These are phyloP conservation scores for Alternaria dauci DNA, from an alignment of 2,329 filamentous ascomycete species.

Conservation along the genomic window DNA sequence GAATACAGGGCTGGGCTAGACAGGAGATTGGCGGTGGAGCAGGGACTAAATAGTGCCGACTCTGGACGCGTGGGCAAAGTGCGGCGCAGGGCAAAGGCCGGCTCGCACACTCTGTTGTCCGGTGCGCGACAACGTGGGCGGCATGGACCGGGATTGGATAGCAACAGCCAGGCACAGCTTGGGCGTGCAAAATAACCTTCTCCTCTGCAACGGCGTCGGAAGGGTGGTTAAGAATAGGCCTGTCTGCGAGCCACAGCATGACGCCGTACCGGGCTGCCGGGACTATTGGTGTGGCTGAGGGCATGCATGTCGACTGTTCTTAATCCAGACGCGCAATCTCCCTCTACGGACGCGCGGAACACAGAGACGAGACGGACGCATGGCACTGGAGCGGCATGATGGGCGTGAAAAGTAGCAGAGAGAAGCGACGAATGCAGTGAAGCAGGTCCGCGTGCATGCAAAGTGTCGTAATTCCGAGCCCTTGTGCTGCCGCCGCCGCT, in stretches of 20 bases:
- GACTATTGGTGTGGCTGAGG: slow-evolving; percentile 24
- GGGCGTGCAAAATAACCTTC: slow-evolving; percentile 1
- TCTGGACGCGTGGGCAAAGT: neutral
- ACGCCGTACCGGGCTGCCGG: slow-evolving; percentile 18
- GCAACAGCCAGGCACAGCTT: neutral
- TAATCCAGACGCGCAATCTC: slow-evolving; percentile 30
- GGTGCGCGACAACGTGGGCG: slow-evolving; percentile 5
- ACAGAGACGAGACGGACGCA: neutral
- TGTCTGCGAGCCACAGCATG: slow-evolving; percentile 20
- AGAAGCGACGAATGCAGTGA: neutral
- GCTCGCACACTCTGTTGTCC: slow-evolving; percentile 8
- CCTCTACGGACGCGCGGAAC: slow-evolving; percentile 11
- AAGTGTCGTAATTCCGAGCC: neutral
- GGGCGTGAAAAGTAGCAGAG: neutral
- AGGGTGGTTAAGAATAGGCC: slow-evolving; percentile 10
- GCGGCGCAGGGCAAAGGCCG: slow-evolving; percentile 16
- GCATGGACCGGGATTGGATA: slow-evolving; percentile 3
- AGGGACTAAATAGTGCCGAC: slow-evolving; percentile 12
- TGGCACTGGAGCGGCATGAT: neutral
- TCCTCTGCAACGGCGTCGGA: slow-evolving; percentile 7
- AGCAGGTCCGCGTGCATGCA: slow-evolving; percentile 5
- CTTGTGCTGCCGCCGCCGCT: slow-evolving; percentile 2
- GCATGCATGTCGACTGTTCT: slow-evolving; percentile 16
- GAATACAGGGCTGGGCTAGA: slow-evolving; percentile 19
- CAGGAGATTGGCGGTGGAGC: slow-evolving; percentile 19